Base-by-base conservation (phyloP, 176 grass and related monocot genomes). In the Triticum turgidum region DNA sequence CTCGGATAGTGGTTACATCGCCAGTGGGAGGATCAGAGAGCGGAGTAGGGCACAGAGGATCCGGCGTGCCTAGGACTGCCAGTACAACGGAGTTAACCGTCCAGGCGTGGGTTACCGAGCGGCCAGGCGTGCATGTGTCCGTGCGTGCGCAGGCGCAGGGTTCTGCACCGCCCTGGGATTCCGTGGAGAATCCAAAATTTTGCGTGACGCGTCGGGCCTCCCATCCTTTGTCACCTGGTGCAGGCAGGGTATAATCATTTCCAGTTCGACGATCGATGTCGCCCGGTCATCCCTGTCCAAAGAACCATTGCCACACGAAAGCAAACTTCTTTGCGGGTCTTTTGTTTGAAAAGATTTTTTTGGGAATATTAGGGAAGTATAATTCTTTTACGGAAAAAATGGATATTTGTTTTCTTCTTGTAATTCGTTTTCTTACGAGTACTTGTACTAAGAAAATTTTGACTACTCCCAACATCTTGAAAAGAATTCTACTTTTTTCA, bases 1-100 rank as follows among this genome's bases (percentile, higher is more conserved):
- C 45, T 47, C 45, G 11, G 45, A 47, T 4, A 47, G 45, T 47
- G 45, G 11, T 13, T 47, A 4, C 11, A 47, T 47, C 45, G 45
- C 45, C 45, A 14, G 45, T 14, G 45, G 44, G 47, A 51, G 47
- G 47, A 15, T 51, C 13, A 51, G 3, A 51, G 62, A 0, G 15
- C 10, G 29, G 27, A 30, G 20, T 2, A 0, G 0, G 71, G 5
- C 32, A 35, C 9, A 91, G 76, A 84, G 27, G 49, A 91, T 87
- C 89, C 67, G 1, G 22, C 71, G 1, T 74, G 71, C 15, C 30
- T 0, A 56, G 14, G 42, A 44, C 17, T 3, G 52, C 6, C 6
- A 20, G 17, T 67, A 12, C 61, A 84, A 80, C 76, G 20, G 85
- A 76, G 89, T 69, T 91, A 91, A 91, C 76, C 81, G 85, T 4